A percentile compares a stretch with the other conserved stretches of the same genome.
Conservation (phyloP, 257 asterid genomes). For the Solanum bulbocastanum region DNA sequence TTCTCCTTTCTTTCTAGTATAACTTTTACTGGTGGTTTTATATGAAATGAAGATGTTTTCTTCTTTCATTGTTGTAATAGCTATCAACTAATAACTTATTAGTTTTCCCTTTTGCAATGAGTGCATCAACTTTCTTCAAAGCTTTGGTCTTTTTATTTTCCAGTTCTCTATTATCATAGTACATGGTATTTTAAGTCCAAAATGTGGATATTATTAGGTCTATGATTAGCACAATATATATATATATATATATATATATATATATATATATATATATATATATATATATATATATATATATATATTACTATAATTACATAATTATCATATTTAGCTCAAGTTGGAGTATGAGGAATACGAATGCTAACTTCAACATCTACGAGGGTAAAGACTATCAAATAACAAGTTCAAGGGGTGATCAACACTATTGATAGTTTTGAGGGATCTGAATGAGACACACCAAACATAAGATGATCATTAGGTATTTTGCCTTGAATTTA, state of each 20-base stretch:
- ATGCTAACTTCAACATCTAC: neutral
- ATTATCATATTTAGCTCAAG: neutral
- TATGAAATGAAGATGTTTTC: neutral
- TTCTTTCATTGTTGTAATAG: neutral
- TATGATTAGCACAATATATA: too few species aligned
- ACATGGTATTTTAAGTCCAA: neutral
- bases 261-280: too few species aligned
- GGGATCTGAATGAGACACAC: neutral
- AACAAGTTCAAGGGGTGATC: too few species aligned
- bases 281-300: too few species aligned
- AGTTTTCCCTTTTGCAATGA: neutral
- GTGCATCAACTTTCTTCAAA: neutral
- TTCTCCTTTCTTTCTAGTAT: neutral
- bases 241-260: too few species aligned
- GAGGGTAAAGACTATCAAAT: neutral
- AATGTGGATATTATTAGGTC: neutral
- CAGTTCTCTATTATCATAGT: neutral
- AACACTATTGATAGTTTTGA: neutral
- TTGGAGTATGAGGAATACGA: neutral
- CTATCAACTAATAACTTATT: neutral
- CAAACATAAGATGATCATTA: too few species aligned
- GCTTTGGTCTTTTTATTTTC: neutral
- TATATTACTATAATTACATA: too few species aligned
- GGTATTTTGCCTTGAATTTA: neutral
- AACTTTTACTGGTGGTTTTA: neutral